Evolutionary conservation across 1,139 yeast genomes (phyloP).

Genomic region (Saccharomyces hybrid): DNA sequence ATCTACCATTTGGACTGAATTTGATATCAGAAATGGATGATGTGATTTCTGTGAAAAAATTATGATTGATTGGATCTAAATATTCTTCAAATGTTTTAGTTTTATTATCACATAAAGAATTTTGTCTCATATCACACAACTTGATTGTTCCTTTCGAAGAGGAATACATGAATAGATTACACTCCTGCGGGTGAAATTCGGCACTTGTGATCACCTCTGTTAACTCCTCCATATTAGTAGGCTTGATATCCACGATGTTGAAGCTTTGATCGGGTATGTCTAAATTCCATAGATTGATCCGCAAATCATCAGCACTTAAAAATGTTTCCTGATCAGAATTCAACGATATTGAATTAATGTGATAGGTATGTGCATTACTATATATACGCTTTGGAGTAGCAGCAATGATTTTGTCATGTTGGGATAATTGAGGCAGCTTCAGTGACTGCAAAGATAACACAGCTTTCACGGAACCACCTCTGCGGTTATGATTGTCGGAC

Average conservation of each 20-base stretch:
- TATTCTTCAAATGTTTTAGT: constrained; percentile 89
- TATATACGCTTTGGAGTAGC: constrained; percentile 91
- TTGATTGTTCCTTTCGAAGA: constrained; percentile 94
- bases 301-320: constrained; percentile 85
- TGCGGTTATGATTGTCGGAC: constrained; percentile 9
- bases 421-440: constrained; percentile 76
- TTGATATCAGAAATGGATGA: constrained; percentile 91
- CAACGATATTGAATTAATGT: constrained; percentile 89
- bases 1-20: constrained; percentile 86
- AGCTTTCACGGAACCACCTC: constrained; percentile 21
- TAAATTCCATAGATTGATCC: constrained; percentile 93
- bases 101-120: constrained; percentile 88
- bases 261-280: constrained; percentile 93
- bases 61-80: constrained; percentile 86
- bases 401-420: constrained; percentile 90
- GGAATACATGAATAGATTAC: constrained; percentile 95
- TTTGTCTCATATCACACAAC: constrained; percentile 93
- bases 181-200: constrained; percentile 88
- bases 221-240: constrained; percentile 97
- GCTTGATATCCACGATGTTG: constrained; percentile 95
- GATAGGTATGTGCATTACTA: constrained; percentile 96
- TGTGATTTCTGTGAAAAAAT: constrained; percentile 95
- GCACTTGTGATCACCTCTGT: constrained; percentile 98
- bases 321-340: constrained; percentile 96
- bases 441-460: constrained; percentile 36